These are phyloP conservation scores for Achlya hypogyna DNA, from an alignment of 352 stramenopile genomes.

Conservation along the genomic window DNA sequence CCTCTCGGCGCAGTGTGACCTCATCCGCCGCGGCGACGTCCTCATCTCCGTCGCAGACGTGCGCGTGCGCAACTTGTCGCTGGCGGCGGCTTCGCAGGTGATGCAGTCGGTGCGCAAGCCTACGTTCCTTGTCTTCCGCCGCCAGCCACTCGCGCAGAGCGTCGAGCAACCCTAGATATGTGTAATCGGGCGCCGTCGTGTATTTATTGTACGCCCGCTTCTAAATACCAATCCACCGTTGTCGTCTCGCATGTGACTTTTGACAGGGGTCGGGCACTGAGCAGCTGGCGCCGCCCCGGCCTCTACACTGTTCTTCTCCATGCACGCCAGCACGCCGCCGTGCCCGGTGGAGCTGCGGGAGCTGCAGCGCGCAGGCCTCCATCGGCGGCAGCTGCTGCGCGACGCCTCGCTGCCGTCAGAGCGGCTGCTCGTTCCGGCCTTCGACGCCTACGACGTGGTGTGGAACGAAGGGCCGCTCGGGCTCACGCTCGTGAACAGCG, in stretches of 20 bases:
- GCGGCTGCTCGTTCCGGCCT: neutral
- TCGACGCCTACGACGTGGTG: neutral
- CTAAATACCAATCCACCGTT: too few relatives aligned
- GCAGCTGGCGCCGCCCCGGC: too few relatives aligned
- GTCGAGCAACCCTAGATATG: neutral
- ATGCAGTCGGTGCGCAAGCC: constrained; percentile 17
- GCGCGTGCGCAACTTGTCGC: constrained; percentile 6
- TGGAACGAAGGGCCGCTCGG: neutral
- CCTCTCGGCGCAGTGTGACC: constrained; percentile 10
- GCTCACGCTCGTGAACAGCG: neutral
- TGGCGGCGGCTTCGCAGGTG: constrained; percentile 14
- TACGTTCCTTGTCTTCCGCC: constrained; percentile 19
- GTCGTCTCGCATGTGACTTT: too few relatives aligned
- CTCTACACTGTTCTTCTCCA: too few relatives aligned
- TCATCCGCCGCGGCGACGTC: constrained; percentile 15
- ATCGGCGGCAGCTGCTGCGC: neutral
- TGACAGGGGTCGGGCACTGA: too few relatives aligned
- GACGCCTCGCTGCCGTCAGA: neutral
- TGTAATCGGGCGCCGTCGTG: neutral
- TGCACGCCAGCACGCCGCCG: too few relatives aligned
- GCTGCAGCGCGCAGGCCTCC: neutral
- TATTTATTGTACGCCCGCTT: neutral
- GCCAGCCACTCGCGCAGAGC: neutral
- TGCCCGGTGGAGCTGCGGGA: neutral
- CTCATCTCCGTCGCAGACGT: constrained; percentile 11